These are phyloP conservation scores for Neobulgaria alba DNA, from an alignment of 2,329 filamentous ascomycete species.

Conservation along the genomic window DNA sequence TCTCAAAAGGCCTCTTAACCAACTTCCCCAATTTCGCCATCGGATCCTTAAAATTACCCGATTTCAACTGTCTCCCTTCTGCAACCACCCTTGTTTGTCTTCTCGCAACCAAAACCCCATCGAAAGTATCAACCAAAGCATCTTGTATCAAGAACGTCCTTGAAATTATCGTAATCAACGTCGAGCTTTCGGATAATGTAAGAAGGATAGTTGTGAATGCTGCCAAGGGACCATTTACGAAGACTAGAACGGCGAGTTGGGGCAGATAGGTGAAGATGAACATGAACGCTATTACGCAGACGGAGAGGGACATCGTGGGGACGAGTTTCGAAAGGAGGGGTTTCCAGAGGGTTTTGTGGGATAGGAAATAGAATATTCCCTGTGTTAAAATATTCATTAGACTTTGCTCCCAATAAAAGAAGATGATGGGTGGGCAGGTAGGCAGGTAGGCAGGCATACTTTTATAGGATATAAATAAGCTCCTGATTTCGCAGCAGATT, in stretches of 20 bases:
- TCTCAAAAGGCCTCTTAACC: slow-evolving; percentile 48
- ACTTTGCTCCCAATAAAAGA: no score
- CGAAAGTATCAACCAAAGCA: slow-evolving; percentile 80
- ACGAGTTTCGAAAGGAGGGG: slow-evolving; percentile 47
- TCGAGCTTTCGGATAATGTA: slow-evolving; percentile 53
- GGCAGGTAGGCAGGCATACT: slow-evolving; percentile 29
- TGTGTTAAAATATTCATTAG: slow-evolving; percentile 19
- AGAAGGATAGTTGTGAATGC: slow-evolving; percentile 65
- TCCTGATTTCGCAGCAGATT: slow-evolving; percentile 63
- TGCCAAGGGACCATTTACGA: slow-evolving; percentile 77
- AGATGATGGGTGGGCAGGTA: no score
- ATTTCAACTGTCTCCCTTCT: slow-evolving; percentile 64
- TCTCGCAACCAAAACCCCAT: slow-evolving; percentile 54
- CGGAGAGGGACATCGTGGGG: slow-evolving; percentile 60
- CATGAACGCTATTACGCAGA: slow-evolving; percentile 68
- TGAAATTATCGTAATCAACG: slow-evolving; percentile 47
- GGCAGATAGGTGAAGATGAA: slow-evolving; percentile 82
- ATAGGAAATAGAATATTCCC: slow-evolving; percentile 52
- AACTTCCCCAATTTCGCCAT: slow-evolving; percentile 47
- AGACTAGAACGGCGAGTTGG: slow-evolving; percentile 71
- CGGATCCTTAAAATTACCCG: slow-evolving; percentile 41
- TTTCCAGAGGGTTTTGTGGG: slow-evolving; percentile 48
- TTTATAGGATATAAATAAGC: slow-evolving; percentile 83
- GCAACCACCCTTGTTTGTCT: slow-evolving; percentile 54
- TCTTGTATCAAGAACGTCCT: slow-evolving; percentile 73